phyloP scores from a whole-genome alignment of 768 basidiomycete species.

The Filobasidium wieringae region DNA sequence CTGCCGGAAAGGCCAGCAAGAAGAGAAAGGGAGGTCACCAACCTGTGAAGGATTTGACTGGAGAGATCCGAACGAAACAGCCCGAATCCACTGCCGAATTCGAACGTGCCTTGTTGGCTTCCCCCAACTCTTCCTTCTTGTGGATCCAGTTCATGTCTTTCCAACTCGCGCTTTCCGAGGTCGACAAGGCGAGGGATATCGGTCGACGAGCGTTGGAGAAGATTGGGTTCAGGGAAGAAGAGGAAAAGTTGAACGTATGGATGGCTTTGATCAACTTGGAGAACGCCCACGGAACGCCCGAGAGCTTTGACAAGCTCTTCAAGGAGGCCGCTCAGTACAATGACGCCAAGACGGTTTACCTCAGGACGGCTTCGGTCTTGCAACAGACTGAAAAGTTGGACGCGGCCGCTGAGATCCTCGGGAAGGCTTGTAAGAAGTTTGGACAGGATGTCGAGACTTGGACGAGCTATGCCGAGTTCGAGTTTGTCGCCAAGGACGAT shows the following conservation, averaged over 20 bases:
- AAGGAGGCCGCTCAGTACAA: slow-evolving; percentile 81
- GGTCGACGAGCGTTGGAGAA: slow-evolving; percentile 69
- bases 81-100: slow-evolving; percentile 93
- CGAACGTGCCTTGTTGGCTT: slow-evolving; percentile 79
- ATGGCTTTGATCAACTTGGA: slow-evolving; percentile 90
- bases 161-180: slow-evolving; percentile 88
- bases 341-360: slow-evolving; percentile 81
- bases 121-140: slow-evolving; percentile 90
- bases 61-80: slow-evolving; percentile 67
- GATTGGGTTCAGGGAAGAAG: slow-evolving; percentile 91
- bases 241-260: slow-evolving; percentile 94
- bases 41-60: slow-evolving; percentile 46
- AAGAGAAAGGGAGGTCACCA: slow-evolving; percentile 55
- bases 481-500: slow-evolving; percentile 60
- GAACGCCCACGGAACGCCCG: slow-evolving; percentile 77
- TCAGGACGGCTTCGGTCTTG: slow-evolving; percentile 71
- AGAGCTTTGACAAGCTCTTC: slow-evolving; percentile 66
- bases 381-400: slow-evolving; percentile 67
- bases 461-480: slow-evolving; percentile 68
- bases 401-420: slow-evolving; percentile 88
- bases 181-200: slow-evolving; percentile 84
- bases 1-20: slow-evolving; percentile 49
- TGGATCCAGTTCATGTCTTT: slow-evolving; percentile 99
- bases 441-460: slow-evolving; percentile 85
- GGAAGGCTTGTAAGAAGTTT: slow-evolving; percentile 85